Evolutionary conservation across 75 land plant genomes (phyloP), one percentile per base, ranked within the genome.

Genomic region (Sequoiadendron giganteum): DNA sequence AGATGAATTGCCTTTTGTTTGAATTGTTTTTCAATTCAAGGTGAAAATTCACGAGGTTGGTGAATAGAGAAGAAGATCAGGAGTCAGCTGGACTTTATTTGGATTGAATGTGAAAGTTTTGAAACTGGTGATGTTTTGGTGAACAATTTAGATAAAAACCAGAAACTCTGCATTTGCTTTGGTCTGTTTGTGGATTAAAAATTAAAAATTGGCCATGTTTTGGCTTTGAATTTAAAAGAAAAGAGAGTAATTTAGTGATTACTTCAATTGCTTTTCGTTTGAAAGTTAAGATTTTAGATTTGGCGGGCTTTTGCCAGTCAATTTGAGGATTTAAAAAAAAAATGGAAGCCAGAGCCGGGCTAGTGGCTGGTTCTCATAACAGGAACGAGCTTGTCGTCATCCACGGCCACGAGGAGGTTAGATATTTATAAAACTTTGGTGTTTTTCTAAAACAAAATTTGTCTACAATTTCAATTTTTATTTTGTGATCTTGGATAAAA

Each of bases 261-360:
- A 52, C 25, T 58, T 19, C 65, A 21, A 19, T 6, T 58, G 65
- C 19, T 58, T 58, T 19, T 19, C 7, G 25, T 18, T 58, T 58
- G 65, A 58, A 19, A 21, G 21, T 4, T 25, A 19, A 55, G 3
- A 16, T 25, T 25, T 25, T 21, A 25, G 28, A 25, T 7, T 65
- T 65, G 28, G 9, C n/a, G 9, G n/a, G 9, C n/a, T 65, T 65
- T 25, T 25, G 70, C n/a, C n/a, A 6, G 21, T 58, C 21, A 21
- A 21, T 5, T 52, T 52, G 56, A 15, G 61, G 19, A 56, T 18
- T 18, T 56, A 18, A 1, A 18, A 56, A 16, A 10, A 70, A 42
- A 79, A 95, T 95, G 97, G 97, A 95, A 90, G 97, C 97, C 38
- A 94, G 92, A 38, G 94, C 97, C n/a, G 97, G 97, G 32, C 91